Evolutionary conservation across 129 eudicot genomes (phyloP).

Genomic region (Flaveria linearis): DNA sequence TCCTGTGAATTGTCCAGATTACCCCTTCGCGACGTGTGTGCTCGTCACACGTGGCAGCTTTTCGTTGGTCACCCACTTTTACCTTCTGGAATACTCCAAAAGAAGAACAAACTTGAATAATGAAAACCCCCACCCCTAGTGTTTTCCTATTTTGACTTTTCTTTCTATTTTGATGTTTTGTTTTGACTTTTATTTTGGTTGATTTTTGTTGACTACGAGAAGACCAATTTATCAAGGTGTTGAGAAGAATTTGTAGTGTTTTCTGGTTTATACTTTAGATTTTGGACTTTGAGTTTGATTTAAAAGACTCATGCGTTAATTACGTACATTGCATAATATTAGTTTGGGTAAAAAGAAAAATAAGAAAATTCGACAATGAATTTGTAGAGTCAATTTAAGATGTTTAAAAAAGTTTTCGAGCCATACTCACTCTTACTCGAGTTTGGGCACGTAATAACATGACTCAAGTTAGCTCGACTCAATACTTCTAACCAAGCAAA

Average conservation of each 20-base stretch:
- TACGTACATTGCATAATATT: background rate
- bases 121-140: background rate
- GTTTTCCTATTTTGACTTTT: conserved; percentile 19
- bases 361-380: too few relatives aligned
- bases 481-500: too few relatives aligned
- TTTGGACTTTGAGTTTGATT: background rate
- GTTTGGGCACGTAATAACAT: too few relatives aligned
- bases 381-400: too few relatives aligned
- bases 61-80: conserved; percentile 9
- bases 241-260: background rate
- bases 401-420: too few relatives aligned
- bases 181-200: background rate
- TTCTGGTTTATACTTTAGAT: background rate
- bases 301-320: background rate
- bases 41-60: conserved; percentile 24
- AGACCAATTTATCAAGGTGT: background rate
- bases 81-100: conserved; percentile 3
- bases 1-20: background rate
- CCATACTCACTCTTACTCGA: too few relatives aligned
- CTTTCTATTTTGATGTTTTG: background rate
- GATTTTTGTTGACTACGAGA: conserved; percentile 19
- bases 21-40: background rate
- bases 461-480: too few relatives aligned
- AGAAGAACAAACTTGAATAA: background rate
- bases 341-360: background rate